Percentiles rank a stretch among this genome's conserved stretches.
phyloP scores from a whole-genome alignment of 192 early-diverging fungal species.

The Spizellomyces sp. region DNA sequence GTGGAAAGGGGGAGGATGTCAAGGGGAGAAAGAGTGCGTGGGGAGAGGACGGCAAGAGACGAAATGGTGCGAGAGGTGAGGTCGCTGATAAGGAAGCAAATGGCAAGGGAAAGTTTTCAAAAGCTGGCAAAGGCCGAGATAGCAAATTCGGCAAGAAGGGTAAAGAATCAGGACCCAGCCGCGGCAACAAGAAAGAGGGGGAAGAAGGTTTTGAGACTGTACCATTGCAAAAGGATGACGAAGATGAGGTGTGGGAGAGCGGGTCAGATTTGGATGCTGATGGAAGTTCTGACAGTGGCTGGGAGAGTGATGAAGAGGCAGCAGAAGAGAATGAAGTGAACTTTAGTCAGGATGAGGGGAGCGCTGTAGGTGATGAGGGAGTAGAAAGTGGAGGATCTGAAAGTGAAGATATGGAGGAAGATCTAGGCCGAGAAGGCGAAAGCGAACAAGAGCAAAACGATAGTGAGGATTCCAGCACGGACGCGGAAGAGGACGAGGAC shows the following conservation, averaged over 20 bases:
- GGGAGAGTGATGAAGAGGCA: not conserved
- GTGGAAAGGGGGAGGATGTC: conserved; percentile 6
- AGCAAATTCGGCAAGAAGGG: conserved; percentile 18
- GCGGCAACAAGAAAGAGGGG: conserved; percentile 22
- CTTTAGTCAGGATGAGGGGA: conserved; percentile 3
- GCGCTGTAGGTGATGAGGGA: conserved; percentile 17
- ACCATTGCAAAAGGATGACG: conserved; percentile 30
- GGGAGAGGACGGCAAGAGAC: not conserved
- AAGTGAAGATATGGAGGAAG: conserved; percentile 10
- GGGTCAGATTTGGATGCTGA: conserved; percentile 29
- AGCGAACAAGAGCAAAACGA: conserved; percentile 12
- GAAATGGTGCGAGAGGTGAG: not conserved
- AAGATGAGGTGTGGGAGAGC: conserved; percentile 41
- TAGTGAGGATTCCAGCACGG: conserved; percentile 13
- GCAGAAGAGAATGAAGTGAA: not conserved
- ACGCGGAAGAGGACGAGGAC: conserved; percentile 14
- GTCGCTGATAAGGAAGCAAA: conserved; percentile 2
- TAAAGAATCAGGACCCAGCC: conserved; percentile 21
- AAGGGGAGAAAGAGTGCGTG: not conserved
- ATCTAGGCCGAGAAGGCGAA: conserved; percentile 20
- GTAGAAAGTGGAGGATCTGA: conserved; percentile 11
- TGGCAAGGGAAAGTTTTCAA: conserved; percentile 18
- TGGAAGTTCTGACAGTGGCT: not conserved
- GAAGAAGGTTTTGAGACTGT: conserved; percentile 45
- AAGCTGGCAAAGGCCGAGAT: not conserved